Percentiles rank a stretch among this genome's conserved stretches.
Evolutionary conservation across 345 rosid species (phyloP).

Genomic region (Draba incana): DNA sequence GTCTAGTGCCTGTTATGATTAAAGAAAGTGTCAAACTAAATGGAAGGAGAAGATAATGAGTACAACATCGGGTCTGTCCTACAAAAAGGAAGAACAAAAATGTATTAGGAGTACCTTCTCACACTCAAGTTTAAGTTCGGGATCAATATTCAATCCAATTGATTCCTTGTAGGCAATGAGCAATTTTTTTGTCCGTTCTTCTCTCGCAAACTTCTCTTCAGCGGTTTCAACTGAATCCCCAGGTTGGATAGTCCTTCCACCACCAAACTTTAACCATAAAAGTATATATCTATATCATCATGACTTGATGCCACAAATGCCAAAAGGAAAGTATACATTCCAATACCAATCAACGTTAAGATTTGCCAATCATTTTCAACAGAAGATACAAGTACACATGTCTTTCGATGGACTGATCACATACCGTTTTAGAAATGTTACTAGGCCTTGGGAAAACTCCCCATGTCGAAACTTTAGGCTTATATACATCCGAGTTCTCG

Average conservation of each 20-base stretch:
- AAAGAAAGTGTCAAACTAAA: conserved; percentile 14
- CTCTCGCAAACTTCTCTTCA: conserved; percentile 75
- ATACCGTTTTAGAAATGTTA: conserved; percentile 83
- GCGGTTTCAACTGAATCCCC: conserved; percentile 81
- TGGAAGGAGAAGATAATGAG: conserved; percentile 17
- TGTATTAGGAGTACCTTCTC: conserved; percentile 58
- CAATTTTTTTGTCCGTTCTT: conserved; percentile 59
- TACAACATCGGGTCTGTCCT: conserved; percentile 8
- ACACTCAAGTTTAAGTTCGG: conserved; percentile 74
- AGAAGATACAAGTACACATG: conserved; percentile 8
- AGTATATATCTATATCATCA: conserved; percentile 10
- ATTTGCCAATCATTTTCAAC: neutral
- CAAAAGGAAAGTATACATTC: conserved; percentile 10
- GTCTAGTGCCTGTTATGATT: conserved; percentile 55
- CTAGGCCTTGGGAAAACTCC: conserved; percentile 90
- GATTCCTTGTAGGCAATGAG: conserved; percentile 72
- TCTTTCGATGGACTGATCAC: conserved; percentile 9
- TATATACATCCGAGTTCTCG: conserved; percentile 58
- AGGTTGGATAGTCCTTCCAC: conserved; percentile 77
- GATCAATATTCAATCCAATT: conserved; percentile 68
- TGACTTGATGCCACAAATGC: neutral
- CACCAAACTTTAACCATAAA: conserved; percentile 65
- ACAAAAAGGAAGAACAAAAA: conserved; percentile 8
- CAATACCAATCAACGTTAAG: neutral
- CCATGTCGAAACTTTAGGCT: conserved; percentile 92